Evolutionary conservation across 1,139 yeast species (phyloP), one percentile per base, ranked within the genome.

Genomic region (Geotrichum reessii): DNA sequence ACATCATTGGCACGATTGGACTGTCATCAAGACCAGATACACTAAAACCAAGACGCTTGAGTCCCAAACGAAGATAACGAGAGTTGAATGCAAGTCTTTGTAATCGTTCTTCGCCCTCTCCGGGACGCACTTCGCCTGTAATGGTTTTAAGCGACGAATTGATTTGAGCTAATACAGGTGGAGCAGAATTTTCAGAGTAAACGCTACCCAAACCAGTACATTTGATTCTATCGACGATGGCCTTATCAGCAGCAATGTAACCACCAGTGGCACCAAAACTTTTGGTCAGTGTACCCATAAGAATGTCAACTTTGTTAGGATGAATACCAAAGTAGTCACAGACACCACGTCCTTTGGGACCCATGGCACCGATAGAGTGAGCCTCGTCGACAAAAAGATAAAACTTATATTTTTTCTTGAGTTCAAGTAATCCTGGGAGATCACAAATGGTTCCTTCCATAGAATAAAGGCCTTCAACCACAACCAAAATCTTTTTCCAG

Each of bases 261-360:
- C 99, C 99, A 69, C 99, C 99, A 52, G 98, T 91, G 31, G 99
- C 98, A 69, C 99, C 99, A 73, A 93, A 93, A 5, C 97, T 90
- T 75, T 93, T 93, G 57, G 99, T 95, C 61, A 95, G 81, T 8
- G 99, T 93, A 55, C 99, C 99, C 99, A 93, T 93, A 66, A 93
- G 76, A 62, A 95, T 76, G 74, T 93, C 99, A 57, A 93, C 79
- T 55, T 83, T 81, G 22, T 76, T 72, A 47, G 98, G 93, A 64
- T 84, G 82, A 58, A 93, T 82, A 53, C 86, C 86, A 71, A 87
- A 93, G 74, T 89, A 89, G 71, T 95, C 98, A 75, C 98, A 92
- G 46, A 93, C 86, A 69, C 99, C 99, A 69, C 89, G 84, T 55
- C 99, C 99, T 55, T 76, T 75, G 48, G 96, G 95, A 33, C 99